phyloP scores from a whole-genome alignment of 2,329 filamentous ascomycete species.

The Bertia moriformis region DNA sequence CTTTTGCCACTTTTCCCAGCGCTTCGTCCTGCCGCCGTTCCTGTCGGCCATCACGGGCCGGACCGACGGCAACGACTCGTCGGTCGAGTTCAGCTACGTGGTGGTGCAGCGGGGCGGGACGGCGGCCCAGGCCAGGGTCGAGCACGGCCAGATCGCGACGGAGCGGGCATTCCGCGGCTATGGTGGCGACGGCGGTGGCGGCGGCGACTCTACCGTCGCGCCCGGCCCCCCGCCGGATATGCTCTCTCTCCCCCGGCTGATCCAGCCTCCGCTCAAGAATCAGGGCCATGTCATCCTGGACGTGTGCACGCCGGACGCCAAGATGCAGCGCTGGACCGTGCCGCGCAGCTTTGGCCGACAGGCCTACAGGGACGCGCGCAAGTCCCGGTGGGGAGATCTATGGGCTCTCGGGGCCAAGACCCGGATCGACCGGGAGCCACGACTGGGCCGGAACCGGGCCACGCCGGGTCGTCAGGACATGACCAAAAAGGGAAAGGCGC shows the following conservation, averaged over 20 bases:
- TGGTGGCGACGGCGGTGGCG: conserved; percentile 37
- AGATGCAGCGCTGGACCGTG: conserved; percentile 85
- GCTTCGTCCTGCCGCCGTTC: not conserved
- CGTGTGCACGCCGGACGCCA: conserved; percentile 72
- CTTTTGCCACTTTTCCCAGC: not conserved
- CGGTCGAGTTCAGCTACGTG: not conserved
- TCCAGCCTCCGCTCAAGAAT: conserved; percentile 74
- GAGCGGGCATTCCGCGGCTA: conserved; percentile 20
- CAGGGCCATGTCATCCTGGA: conserved; percentile 80
- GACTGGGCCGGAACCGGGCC: conserved; percentile 32
- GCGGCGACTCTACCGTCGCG: conserved; percentile 44
- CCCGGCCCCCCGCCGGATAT: conserved; percentile 26
- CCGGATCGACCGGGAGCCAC: conserved; percentile 43
- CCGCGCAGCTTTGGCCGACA: conserved; percentile 66
- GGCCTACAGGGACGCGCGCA: conserved; percentile 84
- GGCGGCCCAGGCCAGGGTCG: too few species aligned
- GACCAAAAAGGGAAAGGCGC: conserved; percentile 19
- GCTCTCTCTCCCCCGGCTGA: conserved; percentile 61
- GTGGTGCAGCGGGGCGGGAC: not conserved
- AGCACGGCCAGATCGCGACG: conserved; percentile 12
- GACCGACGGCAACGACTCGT: not conserved
- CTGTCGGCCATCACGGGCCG: not conserved
- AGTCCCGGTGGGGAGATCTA: conserved; percentile 79
- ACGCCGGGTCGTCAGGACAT: conserved; percentile 7
- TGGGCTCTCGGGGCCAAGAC: conserved; percentile 95